Evolutionary conservation across 352 stramenopile genomes (phyloP).

Genomic region (Pythium aquatile): DNA sequence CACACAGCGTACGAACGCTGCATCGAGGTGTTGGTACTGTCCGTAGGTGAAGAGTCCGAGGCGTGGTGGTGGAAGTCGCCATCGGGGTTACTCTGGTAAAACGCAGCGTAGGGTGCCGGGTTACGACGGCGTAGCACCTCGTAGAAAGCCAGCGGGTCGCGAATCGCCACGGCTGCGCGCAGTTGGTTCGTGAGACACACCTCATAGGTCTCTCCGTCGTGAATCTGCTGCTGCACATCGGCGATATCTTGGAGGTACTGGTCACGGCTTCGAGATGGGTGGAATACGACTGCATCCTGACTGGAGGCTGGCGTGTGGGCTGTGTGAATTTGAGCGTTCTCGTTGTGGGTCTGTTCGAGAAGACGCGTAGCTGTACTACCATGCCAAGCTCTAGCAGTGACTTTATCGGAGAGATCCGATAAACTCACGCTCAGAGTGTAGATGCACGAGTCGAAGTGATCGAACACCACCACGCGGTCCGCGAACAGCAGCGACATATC

Average conservation of each 20-base stretch:
- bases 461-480: conserved; percentile 87
- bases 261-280: conserved; percentile 52
- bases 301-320: not conserved
- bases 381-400: conserved; percentile 27
- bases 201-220: conserved; percentile 94
- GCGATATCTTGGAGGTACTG: conserved; percentile 89
- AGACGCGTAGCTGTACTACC: conserved; percentile 21
- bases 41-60: not conserved
- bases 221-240: conserved; percentile 89
- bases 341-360: conserved; percentile 11
- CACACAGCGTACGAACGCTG: conserved; percentile 88
- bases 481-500: conserved; percentile 91
- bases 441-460: conserved; percentile 71
- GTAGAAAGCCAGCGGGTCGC: conserved; percentile 84
- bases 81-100: conserved; percentile 75
- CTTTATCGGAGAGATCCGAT: conserved; percentile 21
- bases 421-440: conserved; percentile 74
- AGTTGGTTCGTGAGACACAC: conserved; percentile 96
- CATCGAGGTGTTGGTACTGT: not conserved
- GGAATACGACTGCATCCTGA: conserved; percentile 45
- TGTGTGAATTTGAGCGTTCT: not conserved
- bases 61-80: conserved; percentile 24
- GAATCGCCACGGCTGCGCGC: conserved; percentile 40
- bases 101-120: conserved; percentile 94
- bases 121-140: conserved; percentile 88